phyloP scores from a whole-genome alignment of 768 basidiomycete genomes.

The Obba rivulosa region DNA sequence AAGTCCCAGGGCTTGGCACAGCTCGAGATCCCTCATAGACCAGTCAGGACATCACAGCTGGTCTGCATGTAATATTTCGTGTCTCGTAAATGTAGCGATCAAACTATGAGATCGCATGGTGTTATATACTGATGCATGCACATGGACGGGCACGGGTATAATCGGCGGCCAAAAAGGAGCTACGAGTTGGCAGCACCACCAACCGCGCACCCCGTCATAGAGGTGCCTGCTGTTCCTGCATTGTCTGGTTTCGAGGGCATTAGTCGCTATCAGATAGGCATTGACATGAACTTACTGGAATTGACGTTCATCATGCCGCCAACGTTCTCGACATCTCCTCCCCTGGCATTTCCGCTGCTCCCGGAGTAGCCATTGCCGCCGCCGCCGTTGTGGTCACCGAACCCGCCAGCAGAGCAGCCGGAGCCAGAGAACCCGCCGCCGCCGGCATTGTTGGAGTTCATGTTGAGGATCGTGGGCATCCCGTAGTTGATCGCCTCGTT shows the following conservation, averaged over 20 bases:
- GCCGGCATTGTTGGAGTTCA: conserved; percentile 28
- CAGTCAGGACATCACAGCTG: too few species aligned
- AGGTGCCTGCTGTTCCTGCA: conserved; percentile 18
- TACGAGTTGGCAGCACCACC: conserved; percentile 11
- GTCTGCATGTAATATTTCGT: too few species aligned
- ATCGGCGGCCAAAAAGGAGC: too few species aligned
- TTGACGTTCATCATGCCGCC: conserved; percentile 20
- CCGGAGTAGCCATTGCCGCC: conserved; percentile 22
- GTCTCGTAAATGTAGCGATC: neutral
- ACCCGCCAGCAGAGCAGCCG: conserved; percentile 21
- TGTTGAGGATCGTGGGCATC: conserved; percentile 23
- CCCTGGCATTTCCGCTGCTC: conserved; percentile 22
- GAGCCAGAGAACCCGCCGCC: conserved; percentile 21
- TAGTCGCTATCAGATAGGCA: neutral
- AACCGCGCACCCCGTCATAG: conserved; percentile 19
- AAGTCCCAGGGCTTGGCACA: too few species aligned
- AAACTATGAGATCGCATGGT: too few species aligned
- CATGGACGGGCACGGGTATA: too few species aligned
- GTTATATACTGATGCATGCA: too few species aligned
- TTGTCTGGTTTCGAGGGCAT: conserved; percentile 17
- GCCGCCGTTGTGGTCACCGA: conserved; percentile 11
- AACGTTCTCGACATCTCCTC: conserved; percentile 20
- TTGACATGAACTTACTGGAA: conserved; percentile 19
- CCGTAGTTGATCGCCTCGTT: conserved; percentile 18
- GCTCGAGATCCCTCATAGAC: too few species aligned